Percentiles rank a stretch among this genome's conserved stretches.
phyloP scores from a whole-genome alignment of 352 stramenopile species.

The Peronospora belbahrii region DNA sequence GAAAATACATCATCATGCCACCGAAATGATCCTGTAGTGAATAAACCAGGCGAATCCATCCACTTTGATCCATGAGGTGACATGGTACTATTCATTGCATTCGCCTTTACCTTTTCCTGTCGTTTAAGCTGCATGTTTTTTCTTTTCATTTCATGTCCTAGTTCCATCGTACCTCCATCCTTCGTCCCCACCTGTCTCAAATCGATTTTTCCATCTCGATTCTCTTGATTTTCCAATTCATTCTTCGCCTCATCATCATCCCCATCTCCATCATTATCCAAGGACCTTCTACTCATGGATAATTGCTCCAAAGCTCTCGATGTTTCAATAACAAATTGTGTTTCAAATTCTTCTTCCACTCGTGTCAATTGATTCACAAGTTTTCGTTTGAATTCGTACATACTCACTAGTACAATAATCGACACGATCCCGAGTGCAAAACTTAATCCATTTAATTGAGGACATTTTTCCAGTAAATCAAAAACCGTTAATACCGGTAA shows the following conservation, averaged over 20 bases:
- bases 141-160: constrained; percentile 6
- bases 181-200: constrained; percentile 11
- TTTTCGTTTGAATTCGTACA: constrained; percentile 28
- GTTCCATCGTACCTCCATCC: constrained; percentile 8
- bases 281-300: no score
- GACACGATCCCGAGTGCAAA: constrained; percentile 41
- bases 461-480: constrained; percentile 41
- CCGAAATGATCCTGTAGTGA: constrained; percentile 30
- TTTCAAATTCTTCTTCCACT: constrained; percentile 32
- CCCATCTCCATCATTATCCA: no score
- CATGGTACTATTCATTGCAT: constrained; percentile 13
- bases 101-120: not conserved
- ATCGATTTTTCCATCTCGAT: constrained; percentile 15
- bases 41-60: constrained; percentile 28
- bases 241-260: no score
- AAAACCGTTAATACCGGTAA: constrained; percentile 49
- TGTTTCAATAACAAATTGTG: constrained; percentile 41
- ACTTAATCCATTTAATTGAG: constrained; percentile 45
- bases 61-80: constrained; percentile 29
- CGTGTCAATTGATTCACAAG: constrained; percentile 33
- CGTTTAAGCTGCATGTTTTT: constrained; percentile 20
- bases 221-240: constrained; percentile 23
- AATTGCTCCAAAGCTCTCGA: constrained; percentile 25
- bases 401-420: constrained; percentile 39
- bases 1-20: constrained; percentile 35